Percentiles rank a stretch among this genome's conserved stretches.
Evolutionary conservation across 2,329 filamentous ascomycete genomes (phyloP).

Genomic region (Penicillium verrucosum): DNA sequence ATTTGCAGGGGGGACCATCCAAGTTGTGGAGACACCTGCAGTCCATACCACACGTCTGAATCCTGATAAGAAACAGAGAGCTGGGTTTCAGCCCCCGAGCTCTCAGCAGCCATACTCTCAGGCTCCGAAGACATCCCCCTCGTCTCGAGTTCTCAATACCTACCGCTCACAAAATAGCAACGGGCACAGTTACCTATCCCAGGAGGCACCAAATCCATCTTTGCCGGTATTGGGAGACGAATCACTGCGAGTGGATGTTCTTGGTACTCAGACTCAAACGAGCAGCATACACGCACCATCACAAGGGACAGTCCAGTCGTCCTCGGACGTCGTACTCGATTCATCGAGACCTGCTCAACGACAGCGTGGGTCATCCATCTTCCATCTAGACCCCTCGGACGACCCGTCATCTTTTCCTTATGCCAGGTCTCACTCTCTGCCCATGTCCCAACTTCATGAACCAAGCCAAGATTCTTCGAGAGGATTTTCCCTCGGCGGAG

Average conservation of each 20-base stretch:
- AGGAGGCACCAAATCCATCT: constrained; percentile 13
- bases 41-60: constrained; percentile 10
- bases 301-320: constrained; percentile 17
- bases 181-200: constrained; percentile 15
- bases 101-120: constrained; percentile 21
- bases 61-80: not conserved
- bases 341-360: constrained; percentile 22
- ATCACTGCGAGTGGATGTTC: constrained; percentile 13
- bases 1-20: constrained; percentile 22
- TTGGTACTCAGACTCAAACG: constrained; percentile 26
- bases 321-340: constrained; percentile 21
- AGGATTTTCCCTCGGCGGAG: not conserved
- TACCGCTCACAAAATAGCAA: constrained; percentile 26
- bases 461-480: constrained; percentile 3
- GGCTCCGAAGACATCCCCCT: constrained; percentile 31
- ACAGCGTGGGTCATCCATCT: constrained; percentile 12
- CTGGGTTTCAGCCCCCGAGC: not conserved
- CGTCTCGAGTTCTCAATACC: constrained; percentile 35
- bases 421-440: constrained; percentile 17
- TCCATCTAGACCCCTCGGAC: constrained; percentile 7
- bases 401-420: constrained; percentile 19
- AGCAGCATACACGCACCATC: constrained; percentile 16
- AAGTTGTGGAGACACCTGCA: constrained; percentile 34
- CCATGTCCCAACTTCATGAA: constrained; percentile 5
- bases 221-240: not conserved